Conservation (phyloP, 768 basidiomycete species). For the Daedaleopsis nitida region DNA sequence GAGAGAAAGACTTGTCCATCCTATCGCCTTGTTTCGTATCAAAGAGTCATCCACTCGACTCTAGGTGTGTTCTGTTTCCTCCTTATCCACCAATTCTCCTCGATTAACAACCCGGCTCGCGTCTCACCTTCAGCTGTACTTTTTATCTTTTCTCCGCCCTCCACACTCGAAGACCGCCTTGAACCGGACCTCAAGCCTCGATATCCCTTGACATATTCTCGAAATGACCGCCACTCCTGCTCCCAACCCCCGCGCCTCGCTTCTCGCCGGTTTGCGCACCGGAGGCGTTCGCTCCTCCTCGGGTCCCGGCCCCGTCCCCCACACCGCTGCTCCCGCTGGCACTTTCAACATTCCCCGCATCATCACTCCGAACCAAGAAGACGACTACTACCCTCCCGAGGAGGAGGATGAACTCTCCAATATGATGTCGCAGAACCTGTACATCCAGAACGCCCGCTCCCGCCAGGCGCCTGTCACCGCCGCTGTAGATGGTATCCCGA, state of each 20-base stretch:
- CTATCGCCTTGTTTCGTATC: constrained; percentile 6
- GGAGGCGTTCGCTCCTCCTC: constrained; percentile 86
- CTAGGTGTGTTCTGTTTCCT: constrained; percentile 12
- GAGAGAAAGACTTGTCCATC: constrained; percentile 30
- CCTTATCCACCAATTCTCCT: too few species aligned
- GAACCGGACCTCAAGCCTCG: constrained; percentile 11
- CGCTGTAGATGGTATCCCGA: constrained; percentile 68
- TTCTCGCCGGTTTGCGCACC: constrained; percentile 86
- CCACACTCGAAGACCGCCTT: constrained; percentile 15
- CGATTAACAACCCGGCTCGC: constrained; percentile 9
- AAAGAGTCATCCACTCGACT: constrained; percentile 11
- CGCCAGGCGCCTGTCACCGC: constrained; percentile 63
- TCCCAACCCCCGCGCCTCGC: constrained; percentile 70
- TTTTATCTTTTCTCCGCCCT: constrained; percentile 26
- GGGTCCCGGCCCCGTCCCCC: constrained; percentile 48
- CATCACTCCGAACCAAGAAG: constrained; percentile 43
- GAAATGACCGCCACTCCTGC: constrained; percentile 45
- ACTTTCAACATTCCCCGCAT: constrained; percentile 69
- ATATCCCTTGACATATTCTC: constrained; percentile 22
- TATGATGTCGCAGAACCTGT: constrained; percentile 53
- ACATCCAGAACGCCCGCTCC: constrained; percentile 42
- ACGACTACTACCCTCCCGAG: constrained; percentile 50
- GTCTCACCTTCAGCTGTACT: constrained; percentile 33
- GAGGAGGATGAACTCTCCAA: constrained; percentile 65
- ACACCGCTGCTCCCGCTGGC: constrained; percentile 65